These are phyloP conservation scores for Syzygium malaccense DNA, from an alignment of 441 rosid species.

Conservation along the genomic window DNA sequence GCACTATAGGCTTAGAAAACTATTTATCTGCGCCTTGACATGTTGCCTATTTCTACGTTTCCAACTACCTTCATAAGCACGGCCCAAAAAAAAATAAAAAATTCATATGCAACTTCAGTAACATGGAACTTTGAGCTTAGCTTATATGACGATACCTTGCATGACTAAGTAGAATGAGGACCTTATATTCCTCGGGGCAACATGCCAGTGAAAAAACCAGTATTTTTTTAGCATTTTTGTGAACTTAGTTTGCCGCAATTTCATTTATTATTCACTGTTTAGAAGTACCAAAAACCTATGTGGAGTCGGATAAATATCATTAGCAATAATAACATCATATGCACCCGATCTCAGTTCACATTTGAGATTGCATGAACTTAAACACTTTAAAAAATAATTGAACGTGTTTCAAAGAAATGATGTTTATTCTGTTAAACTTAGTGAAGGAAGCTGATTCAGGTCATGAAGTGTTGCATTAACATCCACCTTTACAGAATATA, in stretches of 20 bases:
- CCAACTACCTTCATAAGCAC: neutral
- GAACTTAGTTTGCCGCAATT: neutral
- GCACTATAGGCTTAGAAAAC: neutral
- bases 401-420: neutral
- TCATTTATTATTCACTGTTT: neutral
- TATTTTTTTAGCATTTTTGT: neutral
- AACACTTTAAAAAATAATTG: neutral
- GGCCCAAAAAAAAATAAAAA: neutral
- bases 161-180: neutral
- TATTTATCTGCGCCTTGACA: neutral
- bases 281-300: neutral
- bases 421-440: neutral
- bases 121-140: neutral
- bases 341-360: neutral
- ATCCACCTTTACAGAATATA: neutral
- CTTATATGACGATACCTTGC: neutral
- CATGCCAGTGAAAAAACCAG: neutral
- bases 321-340: neutral
- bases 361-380: neutral
- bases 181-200: neutral
- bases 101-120: neutral
- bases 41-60: neutral
- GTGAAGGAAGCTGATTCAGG: neutral
- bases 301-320: neutral
- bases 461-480: neutral